These are phyloP conservation scores for Phytopythium sindhum DNA, from an alignment of 352 stramenopile species.

Conservation along the genomic window DNA sequence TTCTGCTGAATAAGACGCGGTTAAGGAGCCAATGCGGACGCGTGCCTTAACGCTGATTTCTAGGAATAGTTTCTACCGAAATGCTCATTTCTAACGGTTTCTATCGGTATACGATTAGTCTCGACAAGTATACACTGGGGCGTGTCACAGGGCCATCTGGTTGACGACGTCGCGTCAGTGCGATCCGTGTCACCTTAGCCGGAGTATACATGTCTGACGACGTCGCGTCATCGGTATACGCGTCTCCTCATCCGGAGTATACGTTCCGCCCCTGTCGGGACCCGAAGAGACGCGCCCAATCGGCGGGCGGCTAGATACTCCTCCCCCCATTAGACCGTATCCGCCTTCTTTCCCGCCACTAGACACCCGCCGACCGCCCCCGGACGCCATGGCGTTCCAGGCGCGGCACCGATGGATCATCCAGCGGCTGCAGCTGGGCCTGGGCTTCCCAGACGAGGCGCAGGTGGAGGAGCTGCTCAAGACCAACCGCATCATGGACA, in stretches of 20 bases:
- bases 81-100: too few relatives aligned
- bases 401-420: constrained; percentile 83
- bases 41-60: too few relatives aligned
- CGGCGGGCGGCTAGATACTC: neutral
- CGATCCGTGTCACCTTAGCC: neutral
- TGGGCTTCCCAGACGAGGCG: constrained; percentile 72
- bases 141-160: too few relatives aligned
- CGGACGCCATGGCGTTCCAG: constrained; percentile 69
- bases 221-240: neutral
- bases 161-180: neutral
- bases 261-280: neutral
- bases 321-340: neutral
- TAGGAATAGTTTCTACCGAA: too few relatives aligned
- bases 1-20: too few relatives aligned
- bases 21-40: too few relatives aligned
- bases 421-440: constrained; percentile 66
- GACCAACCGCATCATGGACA: constrained; percentile 78
- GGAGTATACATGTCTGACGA: neutral
- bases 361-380: too few relatives aligned
- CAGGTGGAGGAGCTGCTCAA: constrained; percentile 80
- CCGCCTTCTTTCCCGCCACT: neutral
- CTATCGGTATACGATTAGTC: too few relatives aligned
- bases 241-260: neutral
- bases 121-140: too few relatives aligned
- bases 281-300: neutral